Evolutionary conservation across 1,284 basidiomycete species (phyloP).

Genomic region (Chalciporus piperatoides): DNA sequence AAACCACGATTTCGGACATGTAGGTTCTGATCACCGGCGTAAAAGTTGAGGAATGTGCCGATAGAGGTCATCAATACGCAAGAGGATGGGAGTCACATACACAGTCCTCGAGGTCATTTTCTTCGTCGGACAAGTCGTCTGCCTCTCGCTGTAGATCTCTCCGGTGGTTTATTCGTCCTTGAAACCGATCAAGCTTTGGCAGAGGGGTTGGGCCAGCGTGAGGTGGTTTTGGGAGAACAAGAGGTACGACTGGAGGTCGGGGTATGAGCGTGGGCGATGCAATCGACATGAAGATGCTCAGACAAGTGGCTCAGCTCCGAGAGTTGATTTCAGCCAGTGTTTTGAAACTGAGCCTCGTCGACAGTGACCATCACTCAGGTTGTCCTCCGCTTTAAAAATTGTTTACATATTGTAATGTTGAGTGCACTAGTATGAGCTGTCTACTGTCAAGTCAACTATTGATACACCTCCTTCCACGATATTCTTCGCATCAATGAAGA

Average conservation of each 20-base stretch:
- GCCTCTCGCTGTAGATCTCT: conserved; percentile 75
- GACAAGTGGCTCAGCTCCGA: background rate
- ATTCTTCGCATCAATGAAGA: too few species aligned
- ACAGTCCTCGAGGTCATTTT: conserved; percentile 70
- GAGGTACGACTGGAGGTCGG: conserved; percentile 55
- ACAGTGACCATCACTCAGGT: too few species aligned
- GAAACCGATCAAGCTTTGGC: conserved; percentile 43
- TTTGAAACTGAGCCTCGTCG: background rate
- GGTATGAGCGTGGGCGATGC: conserved; percentile 67
- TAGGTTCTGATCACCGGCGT: conserved; percentile 41
- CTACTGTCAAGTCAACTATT: background rate
- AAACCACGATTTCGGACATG: conserved; percentile 64
- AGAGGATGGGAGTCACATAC: conserved; percentile 37
- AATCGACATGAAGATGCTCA: conserved; percentile 43
- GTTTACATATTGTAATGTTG: background rate
- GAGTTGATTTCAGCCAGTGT: background rate
- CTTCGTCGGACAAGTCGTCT: conserved; percentile 83
- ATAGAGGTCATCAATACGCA: background rate
- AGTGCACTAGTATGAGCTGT: background rate
- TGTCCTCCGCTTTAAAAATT: background rate
- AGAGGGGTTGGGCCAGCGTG: conserved; percentile 64
- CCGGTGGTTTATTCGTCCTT: conserved; percentile 53
- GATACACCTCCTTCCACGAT: too few species aligned
- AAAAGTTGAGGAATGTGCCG: background rate
- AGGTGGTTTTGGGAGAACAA: conserved; percentile 61